Conservation (phyloP, 1,139 yeast species). For the Lodderomyces oxycetoniae region DNA sequence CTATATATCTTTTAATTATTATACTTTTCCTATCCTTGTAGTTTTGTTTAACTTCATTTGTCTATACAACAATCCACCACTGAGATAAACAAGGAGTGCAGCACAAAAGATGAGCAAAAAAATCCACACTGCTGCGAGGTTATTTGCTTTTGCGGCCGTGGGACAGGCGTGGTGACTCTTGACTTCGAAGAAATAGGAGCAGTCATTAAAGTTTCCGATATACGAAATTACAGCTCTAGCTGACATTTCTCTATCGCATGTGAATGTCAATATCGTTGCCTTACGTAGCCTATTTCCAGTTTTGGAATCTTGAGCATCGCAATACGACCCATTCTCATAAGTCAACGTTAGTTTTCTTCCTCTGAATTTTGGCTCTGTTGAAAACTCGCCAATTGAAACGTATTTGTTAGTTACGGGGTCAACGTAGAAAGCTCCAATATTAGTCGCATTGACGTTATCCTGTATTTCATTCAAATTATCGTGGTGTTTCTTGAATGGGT, state of each 20-base stretch:
- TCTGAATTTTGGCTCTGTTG: conserved; percentile 57
- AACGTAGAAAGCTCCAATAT: conserved; percentile 65
- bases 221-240: conserved; percentile 64
- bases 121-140: conserved; percentile 57
- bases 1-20: background rate
- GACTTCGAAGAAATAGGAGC: conserved; percentile 81
- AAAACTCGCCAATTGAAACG: conserved; percentile 62
- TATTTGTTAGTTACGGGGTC: conserved; percentile 47
- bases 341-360: conserved; percentile 70
- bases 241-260: conserved; percentile 74
- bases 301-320: conserved; percentile 36
- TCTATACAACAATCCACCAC: conserved; percentile 52
- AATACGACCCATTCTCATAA: conserved; percentile 68
- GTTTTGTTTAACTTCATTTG: conserved; percentile 18
- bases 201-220: conserved; percentile 68
- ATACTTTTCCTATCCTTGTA: conserved; percentile 1
- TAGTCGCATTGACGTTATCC: conserved; percentile 43
- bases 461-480: conserved; percentile 28
- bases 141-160: conserved; percentile 53
- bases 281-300: conserved; percentile 46
- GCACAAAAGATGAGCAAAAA: conserved; percentile 50
- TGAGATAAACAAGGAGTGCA: conserved; percentile 50
- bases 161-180: conserved; percentile 88
- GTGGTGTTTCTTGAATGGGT: conserved; percentile 45
- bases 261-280: conserved; percentile 66